Evolutionary conservation across 2,329 filamentous ascomycete species (phyloP).

Genomic region (Trichoderma semiorbis): DNA sequence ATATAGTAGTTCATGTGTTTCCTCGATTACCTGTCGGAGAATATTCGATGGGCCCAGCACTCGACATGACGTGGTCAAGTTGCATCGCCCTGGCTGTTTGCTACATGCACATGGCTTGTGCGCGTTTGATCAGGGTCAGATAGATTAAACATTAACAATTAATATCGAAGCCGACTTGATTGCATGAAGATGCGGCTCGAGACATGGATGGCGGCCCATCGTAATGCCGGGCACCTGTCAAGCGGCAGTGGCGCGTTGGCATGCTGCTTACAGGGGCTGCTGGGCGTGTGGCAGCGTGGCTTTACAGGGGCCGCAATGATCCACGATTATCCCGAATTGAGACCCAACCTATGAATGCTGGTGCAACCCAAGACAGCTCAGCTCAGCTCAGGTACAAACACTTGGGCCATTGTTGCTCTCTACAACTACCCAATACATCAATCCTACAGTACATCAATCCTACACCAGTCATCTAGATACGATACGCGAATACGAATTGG

Average conservation of each 20-base stretch:
- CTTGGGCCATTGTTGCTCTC: neutral
- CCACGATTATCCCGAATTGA: neutral
- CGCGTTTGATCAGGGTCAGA: conserved; percentile 1
- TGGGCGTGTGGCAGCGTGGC: conserved; percentile 2
- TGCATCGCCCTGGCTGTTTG: neutral
- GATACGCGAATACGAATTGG: neutral
- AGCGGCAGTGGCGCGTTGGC: conserved; percentile 16
- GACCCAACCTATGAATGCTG: neutral
- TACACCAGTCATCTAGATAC: neutral
- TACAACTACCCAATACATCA: neutral
- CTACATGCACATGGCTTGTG: neutral
- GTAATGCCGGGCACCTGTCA: conserved; percentile 16
- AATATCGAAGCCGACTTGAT: neutral
- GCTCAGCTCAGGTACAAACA: neutral
- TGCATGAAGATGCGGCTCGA: neutral
- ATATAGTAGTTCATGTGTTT: neutral
- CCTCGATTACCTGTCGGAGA: neutral
- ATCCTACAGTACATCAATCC: neutral
- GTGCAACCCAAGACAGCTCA: neutral
- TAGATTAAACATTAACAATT: neutral
- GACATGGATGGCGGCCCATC: neutral
- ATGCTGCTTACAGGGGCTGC: conserved; percentile 4
- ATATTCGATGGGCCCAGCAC: neutral
- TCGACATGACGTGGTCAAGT: neutral
- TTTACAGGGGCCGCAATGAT: neutral